Conservation (phyloP, 2,329 filamentous ascomycete genomes). For the Penicillium hordei region DNA sequence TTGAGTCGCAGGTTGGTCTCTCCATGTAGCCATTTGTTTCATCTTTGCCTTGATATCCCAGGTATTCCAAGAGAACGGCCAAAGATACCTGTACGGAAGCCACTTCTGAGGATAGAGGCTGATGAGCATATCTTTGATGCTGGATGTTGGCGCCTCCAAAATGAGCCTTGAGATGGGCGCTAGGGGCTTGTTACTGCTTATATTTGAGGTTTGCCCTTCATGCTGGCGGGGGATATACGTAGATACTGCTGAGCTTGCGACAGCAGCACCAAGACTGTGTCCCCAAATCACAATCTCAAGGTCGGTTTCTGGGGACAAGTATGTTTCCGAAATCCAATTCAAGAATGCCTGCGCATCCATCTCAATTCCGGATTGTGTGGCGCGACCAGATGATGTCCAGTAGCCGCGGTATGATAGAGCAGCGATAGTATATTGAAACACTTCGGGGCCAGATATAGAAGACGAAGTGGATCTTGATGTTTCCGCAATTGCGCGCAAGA, state of each 20-base stretch:
- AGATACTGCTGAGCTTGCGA: slow-evolving; percentile 63
- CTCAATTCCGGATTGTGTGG: slow-evolving; percentile 69
- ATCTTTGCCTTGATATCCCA: slow-evolving; percentile 52
- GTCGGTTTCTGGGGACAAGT: slow-evolving; percentile 24
- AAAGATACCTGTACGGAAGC: slow-evolving; percentile 73
- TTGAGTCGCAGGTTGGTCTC: slow-evolving; percentile 5
- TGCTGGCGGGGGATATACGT: slow-evolving; percentile 34
- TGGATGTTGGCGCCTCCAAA: slow-evolving; percentile 75
- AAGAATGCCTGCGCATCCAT: slow-evolving; percentile 66
- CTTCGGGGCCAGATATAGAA: not conserved
- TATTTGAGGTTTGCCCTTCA: not conserved
- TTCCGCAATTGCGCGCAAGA: slow-evolving; percentile 36
- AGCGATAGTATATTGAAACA: slow-evolving; percentile 41
- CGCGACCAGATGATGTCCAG: slow-evolving; percentile 72
- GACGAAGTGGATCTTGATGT: not conserved
- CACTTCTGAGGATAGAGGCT: slow-evolving; percentile 75
- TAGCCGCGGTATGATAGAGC: slow-evolving; percentile 67
- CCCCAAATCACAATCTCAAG: slow-evolving; percentile 66
- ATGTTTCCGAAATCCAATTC: slow-evolving; percentile 56
- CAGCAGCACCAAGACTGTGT: slow-evolving; percentile 72
- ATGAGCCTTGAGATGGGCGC: slow-evolving; percentile 53
- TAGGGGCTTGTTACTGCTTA: not conserved
- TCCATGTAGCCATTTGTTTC: slow-evolving; percentile 35
- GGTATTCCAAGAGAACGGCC: slow-evolving; percentile 67
- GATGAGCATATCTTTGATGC: slow-evolving; percentile 67